Base-by-base conservation (phyloP, 2,329 filamentous ascomycete species). In the Colletotrichum siamense region DNA sequence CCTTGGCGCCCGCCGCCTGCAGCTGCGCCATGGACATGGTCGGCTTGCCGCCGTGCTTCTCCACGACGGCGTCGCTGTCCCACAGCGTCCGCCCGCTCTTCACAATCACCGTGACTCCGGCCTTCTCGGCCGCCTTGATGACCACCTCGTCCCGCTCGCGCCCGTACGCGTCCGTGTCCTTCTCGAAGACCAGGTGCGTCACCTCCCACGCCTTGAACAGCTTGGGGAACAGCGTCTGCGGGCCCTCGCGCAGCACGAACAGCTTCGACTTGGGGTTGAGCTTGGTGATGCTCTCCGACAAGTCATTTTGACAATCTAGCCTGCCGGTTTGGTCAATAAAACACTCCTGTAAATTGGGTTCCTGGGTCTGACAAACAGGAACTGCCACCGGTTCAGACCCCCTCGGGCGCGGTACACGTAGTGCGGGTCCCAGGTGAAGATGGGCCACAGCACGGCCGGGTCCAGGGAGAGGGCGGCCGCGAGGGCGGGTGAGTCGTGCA, bases 341-440 rank as follows among this genome's bases (percentile, higher is more conserved):
- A n/a, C 10, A 30, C n/a, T 9, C 59, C 13, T 5, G 8, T 6
- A 18, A 39, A 12, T 8, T 24, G 69, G 34, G 10, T n/a, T 7
- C 16, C 34, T 36, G 34, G 34, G 34, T 8, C 34, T 32, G 30
- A 32, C 30, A 32, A 80, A 92, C 86, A 95, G 84, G 80, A 93
- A 96, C 79, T 95, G 92, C 93, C 94, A 96, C 79, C 94, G 88
- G 80, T 96, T 96, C 10, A 91, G 86, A 0, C 93, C 93, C 6
- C 93, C 94, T 73, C 94, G 89, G 1, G 92, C 91, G 36, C 89
- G 89, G 82, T 95, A 95, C 30, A 96, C 93, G 81, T 96, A 96
- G 82, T 96, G 93, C 73, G 94, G 94, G 82, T 95, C 94, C 93
- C 94, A 96, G 2, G 93, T 95, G 89, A 94, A 96, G 62, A 96